A percentile compares a stretch with the other conserved stretches of the same genome.
phyloP scores from a whole-genome alignment of 2,329 filamentous ascomycete genomes.

The Helotiales sp. region DNA sequence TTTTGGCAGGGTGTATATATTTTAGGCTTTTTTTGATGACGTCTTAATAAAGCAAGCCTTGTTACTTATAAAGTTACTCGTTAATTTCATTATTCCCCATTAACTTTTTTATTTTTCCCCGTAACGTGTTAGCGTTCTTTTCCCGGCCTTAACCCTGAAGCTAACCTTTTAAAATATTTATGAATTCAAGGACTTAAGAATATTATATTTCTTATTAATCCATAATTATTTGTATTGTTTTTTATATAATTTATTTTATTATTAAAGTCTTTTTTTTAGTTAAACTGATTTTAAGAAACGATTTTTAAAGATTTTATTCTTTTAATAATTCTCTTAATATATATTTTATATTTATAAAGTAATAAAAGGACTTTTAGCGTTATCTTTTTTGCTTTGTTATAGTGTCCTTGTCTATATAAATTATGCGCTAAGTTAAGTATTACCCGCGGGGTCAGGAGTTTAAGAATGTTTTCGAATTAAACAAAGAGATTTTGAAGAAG shows the following conservation, averaged over 20 bases:
- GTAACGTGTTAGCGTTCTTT: constrained; percentile 26
- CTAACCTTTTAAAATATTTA: constrained; percentile 31
- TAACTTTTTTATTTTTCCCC: constrained; percentile 22
- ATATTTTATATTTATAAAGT: constrained; percentile 30
- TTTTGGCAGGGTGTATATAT: too few relatives aligned
- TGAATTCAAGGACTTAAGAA: constrained; percentile 33
- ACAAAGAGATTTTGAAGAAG: constrained; percentile 26
- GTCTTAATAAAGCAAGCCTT: too few relatives aligned
- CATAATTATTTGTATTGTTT: constrained; percentile 31
- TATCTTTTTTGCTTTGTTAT: constrained; percentile 28
- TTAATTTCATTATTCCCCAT: constrained; percentile 21
- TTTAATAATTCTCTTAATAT: constrained; percentile 28
- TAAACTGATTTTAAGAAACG: constrained; percentile 33
- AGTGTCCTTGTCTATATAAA: constrained; percentile 28
- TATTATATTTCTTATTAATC: constrained; percentile 18
- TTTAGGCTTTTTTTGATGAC: too few relatives aligned
- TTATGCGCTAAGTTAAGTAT: constrained; percentile 32
- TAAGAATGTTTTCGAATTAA: constrained; percentile 15
- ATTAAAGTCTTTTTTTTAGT: constrained; percentile 23
- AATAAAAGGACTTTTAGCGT: constrained; percentile 22
- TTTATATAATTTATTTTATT: constrained; percentile 33
- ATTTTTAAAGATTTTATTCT: constrained; percentile 32
- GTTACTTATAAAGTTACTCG: too few relatives aligned
- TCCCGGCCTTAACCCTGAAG: constrained; percentile 32
- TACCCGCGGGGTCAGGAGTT: not conserved